Conservation (phyloP, 2,329 filamentous ascomycete species). For the Sporothrix brunneoviolacea region DNA sequence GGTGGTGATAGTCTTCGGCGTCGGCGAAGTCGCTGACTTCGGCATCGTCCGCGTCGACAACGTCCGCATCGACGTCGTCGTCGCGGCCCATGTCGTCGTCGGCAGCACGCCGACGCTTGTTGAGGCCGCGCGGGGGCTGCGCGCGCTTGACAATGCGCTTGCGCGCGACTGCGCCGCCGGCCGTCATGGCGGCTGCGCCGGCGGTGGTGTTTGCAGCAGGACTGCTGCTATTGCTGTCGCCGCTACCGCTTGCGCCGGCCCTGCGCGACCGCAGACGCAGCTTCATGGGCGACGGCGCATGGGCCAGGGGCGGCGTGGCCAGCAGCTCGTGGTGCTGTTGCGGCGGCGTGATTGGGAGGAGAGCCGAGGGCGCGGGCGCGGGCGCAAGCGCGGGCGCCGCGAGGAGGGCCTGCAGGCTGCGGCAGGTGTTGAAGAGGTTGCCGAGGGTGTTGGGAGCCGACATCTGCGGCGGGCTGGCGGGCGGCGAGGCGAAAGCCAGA, state of each 20-base stretch:
- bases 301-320: slow-evolving; percentile 49
- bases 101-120: slow-evolving; percentile 45
- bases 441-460: slow-evolving; percentile 41
- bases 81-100: slow-evolving; percentile 42
- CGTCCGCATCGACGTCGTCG: slow-evolving; percentile 34
- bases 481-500: slow-evolving; percentile 49
- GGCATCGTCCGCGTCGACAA: slow-evolving; percentile 20
- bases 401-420: slow-evolving; percentile 54
- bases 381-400: slow-evolving; percentile 28
- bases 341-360: slow-evolving; percentile 37
- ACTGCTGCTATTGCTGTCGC: too few species aligned
- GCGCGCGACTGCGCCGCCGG: slow-evolving; percentile 22
- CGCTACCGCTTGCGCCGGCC: slow-evolving; percentile 15
- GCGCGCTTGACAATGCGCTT: slow-evolving; percentile 48
- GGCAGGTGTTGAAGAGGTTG: slow-evolving; percentile 54
- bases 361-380: slow-evolving; percentile 6
- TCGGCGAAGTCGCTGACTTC: slow-evolving; percentile 19
- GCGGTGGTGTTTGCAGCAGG: too few species aligned
- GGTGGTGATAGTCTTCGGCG: slow-evolving; percentile 13
- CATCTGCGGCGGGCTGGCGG: slow-evolving; percentile 45
- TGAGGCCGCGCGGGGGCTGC: slow-evolving; percentile 36
- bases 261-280: slow-evolving; percentile 45
- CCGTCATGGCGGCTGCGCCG: slow-evolving; percentile 17
- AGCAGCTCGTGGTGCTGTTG: slow-evolving; percentile 31
- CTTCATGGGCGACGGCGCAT: slow-evolving; percentile 46